phyloP scores from a whole-genome alignment of 768 basidiomycete genomes.

The Agaricus bisporus region DNA sequence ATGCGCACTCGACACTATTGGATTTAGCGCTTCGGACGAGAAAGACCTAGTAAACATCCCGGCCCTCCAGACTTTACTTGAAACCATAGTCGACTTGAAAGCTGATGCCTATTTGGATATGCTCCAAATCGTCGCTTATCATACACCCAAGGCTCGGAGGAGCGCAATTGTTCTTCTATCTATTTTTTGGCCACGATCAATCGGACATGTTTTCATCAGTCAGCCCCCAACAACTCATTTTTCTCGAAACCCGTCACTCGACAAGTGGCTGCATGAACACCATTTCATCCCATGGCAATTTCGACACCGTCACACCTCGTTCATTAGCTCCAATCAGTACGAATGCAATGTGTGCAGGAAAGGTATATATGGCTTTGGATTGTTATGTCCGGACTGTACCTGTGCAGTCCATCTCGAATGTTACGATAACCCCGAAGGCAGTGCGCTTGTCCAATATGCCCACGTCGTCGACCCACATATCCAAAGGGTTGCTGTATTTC shows the following conservation, averaged over 20 bases:
- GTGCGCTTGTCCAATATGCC: slow-evolving; percentile 48
- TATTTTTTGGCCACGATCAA: slow-evolving; percentile 60
- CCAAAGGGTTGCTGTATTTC: slow-evolving; percentile 54
- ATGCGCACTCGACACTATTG: slow-evolving; percentile 34
- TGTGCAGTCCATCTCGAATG: slow-evolving; percentile 74
- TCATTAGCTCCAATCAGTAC: slow-evolving; percentile 26
- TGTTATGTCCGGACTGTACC: slow-evolving; percentile 67
- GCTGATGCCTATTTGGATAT: slow-evolving; percentile 66
- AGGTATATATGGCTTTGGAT: slow-evolving; percentile 57
- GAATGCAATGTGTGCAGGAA: slow-evolving; percentile 54
- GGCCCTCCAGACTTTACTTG: slow-evolving; percentile 44
- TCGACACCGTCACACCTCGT: slow-evolving; percentile 16
- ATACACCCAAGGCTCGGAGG: slow-evolving; percentile 46
- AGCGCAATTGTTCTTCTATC: slow-evolving; percentile 50
- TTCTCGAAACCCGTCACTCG: neutral
- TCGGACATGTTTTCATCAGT: slow-evolving; percentile 63
- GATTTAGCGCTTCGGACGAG: slow-evolving; percentile 24
- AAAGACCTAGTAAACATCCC: slow-evolving; percentile 29
- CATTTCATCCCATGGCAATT: slow-evolving; percentile 71
- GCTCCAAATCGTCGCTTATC: slow-evolving; percentile 66
- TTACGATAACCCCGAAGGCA: slow-evolving; percentile 66
- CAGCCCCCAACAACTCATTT: slow-evolving; percentile 34
- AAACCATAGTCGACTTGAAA: slow-evolving; percentile 49
- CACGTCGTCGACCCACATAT: slow-evolving; percentile 36
- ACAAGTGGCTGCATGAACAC: slow-evolving; percentile 39